A percentile compares a stretch with the other conserved stretches of the same genome.
Evolutionary conservation across 2,329 filamentous ascomycete species (phyloP).

Genomic region (Epichloe gansuensis): DNA sequence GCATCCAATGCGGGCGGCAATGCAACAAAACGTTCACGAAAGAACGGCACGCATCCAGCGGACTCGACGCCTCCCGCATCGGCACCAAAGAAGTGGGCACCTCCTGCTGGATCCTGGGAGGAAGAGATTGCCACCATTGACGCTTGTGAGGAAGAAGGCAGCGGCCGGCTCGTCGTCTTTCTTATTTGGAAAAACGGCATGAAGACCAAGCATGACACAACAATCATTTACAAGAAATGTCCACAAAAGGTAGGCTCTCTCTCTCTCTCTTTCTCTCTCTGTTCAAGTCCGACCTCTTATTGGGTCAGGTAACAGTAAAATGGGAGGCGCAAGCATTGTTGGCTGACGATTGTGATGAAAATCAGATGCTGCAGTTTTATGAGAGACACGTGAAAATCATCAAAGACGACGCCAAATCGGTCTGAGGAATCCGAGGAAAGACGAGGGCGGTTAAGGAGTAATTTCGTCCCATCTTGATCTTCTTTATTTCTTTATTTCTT

Average conservation of each 20-base stretch:
- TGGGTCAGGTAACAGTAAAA: background rate
- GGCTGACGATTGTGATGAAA: background rate
- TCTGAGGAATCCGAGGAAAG: background rate
- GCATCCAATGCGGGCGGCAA: slow-evolving; percentile 26
- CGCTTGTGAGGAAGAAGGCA: slow-evolving; percentile 53
- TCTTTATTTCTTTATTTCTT: background rate
- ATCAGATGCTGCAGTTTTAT: slow-evolving; percentile 47
- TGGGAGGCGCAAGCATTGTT: background rate
- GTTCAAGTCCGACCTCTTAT: background rate
- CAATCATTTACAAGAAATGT: slow-evolving; percentile 59
- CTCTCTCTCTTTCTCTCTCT: background rate
- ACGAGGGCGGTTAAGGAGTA: background rate
- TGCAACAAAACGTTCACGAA: slow-evolving; percentile 31
- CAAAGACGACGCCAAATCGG: slow-evolving; percentile 21
- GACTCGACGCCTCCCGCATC: slow-evolving; percentile 35
- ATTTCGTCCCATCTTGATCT: background rate
- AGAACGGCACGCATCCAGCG: slow-evolving; percentile 35
- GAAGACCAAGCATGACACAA: slow-evolving; percentile 61
- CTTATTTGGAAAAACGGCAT: slow-evolving; percentile 60
- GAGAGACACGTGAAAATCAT: slow-evolving; percentile 44
- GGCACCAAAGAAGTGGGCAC: slow-evolving; percentile 41
- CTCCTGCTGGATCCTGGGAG: slow-evolving; percentile 66
- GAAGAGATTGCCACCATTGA: slow-evolving; percentile 58
- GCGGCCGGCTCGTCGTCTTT: slow-evolving; percentile 50
- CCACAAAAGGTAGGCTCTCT: slow-evolving; percentile 54